Conservation (phyloP, 2,329 filamentous ascomycete genomes). For the Xylaria sp. region DNA sequence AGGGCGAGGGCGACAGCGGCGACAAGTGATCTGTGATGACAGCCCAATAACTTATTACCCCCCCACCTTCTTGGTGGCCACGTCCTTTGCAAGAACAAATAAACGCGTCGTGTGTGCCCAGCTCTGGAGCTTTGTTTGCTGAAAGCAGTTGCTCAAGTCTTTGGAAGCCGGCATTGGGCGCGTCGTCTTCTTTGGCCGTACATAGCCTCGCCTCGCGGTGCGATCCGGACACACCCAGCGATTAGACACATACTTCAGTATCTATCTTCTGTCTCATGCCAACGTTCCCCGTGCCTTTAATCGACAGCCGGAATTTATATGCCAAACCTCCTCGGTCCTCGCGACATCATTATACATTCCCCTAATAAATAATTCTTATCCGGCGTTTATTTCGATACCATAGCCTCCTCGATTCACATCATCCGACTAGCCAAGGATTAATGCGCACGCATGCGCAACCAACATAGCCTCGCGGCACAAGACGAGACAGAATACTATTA, state of each 20-base stretch:
- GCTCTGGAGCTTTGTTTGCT: conserved; percentile 32
- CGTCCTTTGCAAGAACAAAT: conserved; percentile 20
- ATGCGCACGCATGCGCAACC: conserved; percentile 17
- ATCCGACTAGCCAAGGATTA: conserved; percentile 2
- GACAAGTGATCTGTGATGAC: conserved; percentile 31
- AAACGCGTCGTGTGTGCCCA: conserved; percentile 1
- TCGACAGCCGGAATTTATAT: not conserved
- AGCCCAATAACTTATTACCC: conserved; percentile 15
- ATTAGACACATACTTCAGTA: not conserved
- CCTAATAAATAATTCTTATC: not conserved
- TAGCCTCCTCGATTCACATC: not conserved
- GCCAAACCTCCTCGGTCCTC: not conserved
- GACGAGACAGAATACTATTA: not conserved
- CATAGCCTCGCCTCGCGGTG: conserved; percentile 5
- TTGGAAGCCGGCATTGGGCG: not conserved
- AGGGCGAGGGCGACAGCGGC: conserved; percentile 25
- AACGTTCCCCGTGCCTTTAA: not conserved
- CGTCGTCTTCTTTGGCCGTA: not conserved
- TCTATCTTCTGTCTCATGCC: not conserved
- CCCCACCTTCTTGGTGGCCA: conserved; percentile 6
- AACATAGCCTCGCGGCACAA: not conserved
- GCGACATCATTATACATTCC: not conserved
- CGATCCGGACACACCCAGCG: not conserved
- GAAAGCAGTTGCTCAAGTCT: not conserved
- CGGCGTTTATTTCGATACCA: conserved; percentile 7